Base-by-base conservation (phyloP, 2,329 filamentous ascomycete species). In the Trichoderma cornu-damae region DNA sequence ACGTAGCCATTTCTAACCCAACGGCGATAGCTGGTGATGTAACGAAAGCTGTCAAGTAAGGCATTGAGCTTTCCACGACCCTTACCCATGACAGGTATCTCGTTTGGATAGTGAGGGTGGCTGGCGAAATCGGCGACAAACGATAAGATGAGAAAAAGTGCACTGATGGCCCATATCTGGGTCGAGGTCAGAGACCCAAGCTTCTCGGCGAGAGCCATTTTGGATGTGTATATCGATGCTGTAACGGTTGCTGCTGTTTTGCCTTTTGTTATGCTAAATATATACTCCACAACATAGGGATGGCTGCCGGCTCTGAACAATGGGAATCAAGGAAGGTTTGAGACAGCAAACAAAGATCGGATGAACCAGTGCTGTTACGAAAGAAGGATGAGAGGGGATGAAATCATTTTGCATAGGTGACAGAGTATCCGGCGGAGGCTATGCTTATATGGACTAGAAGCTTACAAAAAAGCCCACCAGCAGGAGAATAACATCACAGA, bases 1-100 rank as follows among this genome's bases (percentile, higher is more conserved):
- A 69, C 62, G 51, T 78, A 77, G 18, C 76, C 76, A 57, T 77
- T 68, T 8, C 66, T 67, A 1, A 76, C 68, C 76, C 76, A 78
- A 5, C 61, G 51, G 24, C 69, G 68, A 53, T 72, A 75, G 49
- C 69, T 65, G 1, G 68, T 63, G 30, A 75, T 64, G 47, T 74
- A 77, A 49, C 65, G 68, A 46, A 72, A 44, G 63, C 72, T 73
- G 58, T 78, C 77, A 44, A 68, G 65, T 49, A 77, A 35, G 3
- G 67, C 71, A 6, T 69, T 71, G 18, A 73, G 42, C 46, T 69
- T 61, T n/a, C 73, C 69, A 24, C 49, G 47, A 1, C 72, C 72
- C 47, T 72, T 67, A 43, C 75, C 75, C 11, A 78, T 70, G 1
- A 71, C 68, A 1, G 75, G 74, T 6, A 78, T 70, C 2, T 72